Percentiles rank a stretch among this genome's conserved stretches.
phyloP scores from a whole-genome alignment of 768 basidiomycete species.

The Rhodotorula sphaerocarpa region DNA sequence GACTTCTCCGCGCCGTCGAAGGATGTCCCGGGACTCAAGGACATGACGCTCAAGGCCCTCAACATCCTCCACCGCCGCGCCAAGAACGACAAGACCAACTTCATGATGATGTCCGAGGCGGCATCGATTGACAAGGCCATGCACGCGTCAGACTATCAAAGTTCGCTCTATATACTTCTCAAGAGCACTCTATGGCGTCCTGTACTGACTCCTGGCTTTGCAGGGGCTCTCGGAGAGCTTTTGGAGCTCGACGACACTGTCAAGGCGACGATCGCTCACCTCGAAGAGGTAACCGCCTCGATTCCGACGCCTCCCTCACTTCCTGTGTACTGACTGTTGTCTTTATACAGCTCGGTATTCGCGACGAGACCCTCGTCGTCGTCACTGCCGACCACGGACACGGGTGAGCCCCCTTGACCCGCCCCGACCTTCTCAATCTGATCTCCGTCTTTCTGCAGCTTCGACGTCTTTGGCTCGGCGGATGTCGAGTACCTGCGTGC shows the following conservation, averaged over 20 bases:
- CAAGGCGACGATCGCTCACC: slow-evolving; percentile 41
- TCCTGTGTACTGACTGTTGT: not conserved
- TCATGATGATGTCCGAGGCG: slow-evolving; percentile 45
- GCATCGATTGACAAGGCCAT: slow-evolving; percentile 42
- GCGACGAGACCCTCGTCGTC: slow-evolving; percentile 44
- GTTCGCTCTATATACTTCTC: no score
- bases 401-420: slow-evolving; percentile 33
- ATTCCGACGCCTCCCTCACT: no score
- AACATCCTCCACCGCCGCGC: slow-evolving; percentile 43
- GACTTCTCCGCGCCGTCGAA: slow-evolving; percentile 11
- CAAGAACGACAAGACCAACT: slow-evolving; percentile 41
- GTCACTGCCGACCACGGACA: slow-evolving; percentile 44
- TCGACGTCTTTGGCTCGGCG: slow-evolving; percentile 43
- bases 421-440: not conserved
- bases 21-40: slow-evolving; percentile 42
- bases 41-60: slow-evolving; percentile 47
- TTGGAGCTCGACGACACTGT: slow-evolving; percentile 46
- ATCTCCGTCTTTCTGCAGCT: not conserved
- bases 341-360: slow-evolving; percentile 38
- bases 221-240: slow-evolving; percentile 43
- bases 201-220: no score
- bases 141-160: slow-evolving; percentile 43
- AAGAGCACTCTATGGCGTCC: no score
- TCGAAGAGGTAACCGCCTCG: slow-evolving; percentile 37
- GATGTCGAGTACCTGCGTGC: slow-evolving; percentile 40